Evolutionary conservation across 805 yeast species (phyloP), one percentile per base, ranked within the genome.

Genomic region (Wickerhamomyces rabaulensis): DNA sequence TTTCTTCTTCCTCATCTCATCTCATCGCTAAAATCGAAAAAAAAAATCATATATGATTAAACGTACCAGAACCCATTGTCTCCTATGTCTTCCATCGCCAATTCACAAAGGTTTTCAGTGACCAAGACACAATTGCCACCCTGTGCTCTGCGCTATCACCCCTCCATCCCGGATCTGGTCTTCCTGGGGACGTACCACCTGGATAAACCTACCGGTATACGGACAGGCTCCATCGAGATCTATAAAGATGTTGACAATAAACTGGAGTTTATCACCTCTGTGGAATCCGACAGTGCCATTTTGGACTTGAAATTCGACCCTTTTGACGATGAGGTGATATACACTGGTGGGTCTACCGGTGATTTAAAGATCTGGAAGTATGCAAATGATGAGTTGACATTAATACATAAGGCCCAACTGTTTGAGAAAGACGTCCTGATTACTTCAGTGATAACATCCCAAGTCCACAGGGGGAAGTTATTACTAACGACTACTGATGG

Each of bases 261-360:
- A 1, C 49, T 69, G 37, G 48, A 42, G 1, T 47, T 65, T 3
- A n/a, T 67, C 0, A 41, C 52, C 2, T 56, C 68, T 1, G 50
- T 52, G 23, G 56, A 64, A 2, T 74, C 84, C 0, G 65, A 68
- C 29, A 74, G 82, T 44, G 92, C 98, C 0, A 74, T 94, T 15
- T 64, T 94, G 39, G 99, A 94, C 60, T 54, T 92, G 39, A 87
- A 88, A 53, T 65, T 87, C 44, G 71, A 75, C 22, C 87, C 90
- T 0, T 68, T 67, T 40, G 80, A 82, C 52, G 60, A 66, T 10
- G 50, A 68, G 4, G 37, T 75, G 9, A 54, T 88, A 4, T 72
- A 74, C 2, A 74, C 87, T 2, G 90, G 82, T 0, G 96, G 91
- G 59, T 87, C 96, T 0, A 85, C 89, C 0, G 98, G 98, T 2